Evolutionary conservation across 2,329 filamentous ascomycete species (phyloP), one percentile per base, ranked within the genome.

Genomic region (Stylonectria norvegica): DNA sequence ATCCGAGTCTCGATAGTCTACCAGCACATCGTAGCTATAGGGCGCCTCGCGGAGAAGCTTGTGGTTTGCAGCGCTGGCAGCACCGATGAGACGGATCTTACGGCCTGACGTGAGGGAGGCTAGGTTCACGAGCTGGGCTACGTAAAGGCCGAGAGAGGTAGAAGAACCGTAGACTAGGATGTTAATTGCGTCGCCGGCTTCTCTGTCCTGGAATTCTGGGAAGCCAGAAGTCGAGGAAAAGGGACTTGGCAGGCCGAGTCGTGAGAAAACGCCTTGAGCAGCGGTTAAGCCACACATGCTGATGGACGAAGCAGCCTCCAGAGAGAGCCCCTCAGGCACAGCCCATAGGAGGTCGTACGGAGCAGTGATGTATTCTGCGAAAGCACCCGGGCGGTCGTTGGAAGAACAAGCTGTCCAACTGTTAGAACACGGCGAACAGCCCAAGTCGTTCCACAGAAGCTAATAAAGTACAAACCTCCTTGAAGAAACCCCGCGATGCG

Each of bases 381-480:
- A 74, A 0, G 69, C 68, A 5, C 70, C 71, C 0, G 69, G 66
- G 0, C 66, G 61, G 4, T 66, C 58, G 36, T 72, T 71, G 5
- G 57, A 52, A 10, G 62, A 66, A 38, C 62, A 66, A 2, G 67
- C 69, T n/a, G n/a, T n/a, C n/a, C n/a, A n/a, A n/a, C n/a, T n/a
- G n/a, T n/a, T n/a, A n/a, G 58, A 34, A 5, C 0, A 23, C 6
- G 31, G 5, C 2, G 17, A 5, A 17, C 7, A 9, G 12, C 4
- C 15, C 18, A 17, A 3, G 12, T 14, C 0, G 3, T 1, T 11
- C 3, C 14, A 17, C 9, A 8, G 11, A 12, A 22, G 11, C 14
- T 10, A 14, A 14, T 20, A 5, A 7, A 27, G 17, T 12, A 18
- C 52, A 3, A 25, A 58, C 56, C 58, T 22, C 68, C 69, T 42